These are phyloP conservation scores for Dictyostelium firmibasis DNA, from an alignment of 78 protist species.

Conservation along the genomic window DNA sequence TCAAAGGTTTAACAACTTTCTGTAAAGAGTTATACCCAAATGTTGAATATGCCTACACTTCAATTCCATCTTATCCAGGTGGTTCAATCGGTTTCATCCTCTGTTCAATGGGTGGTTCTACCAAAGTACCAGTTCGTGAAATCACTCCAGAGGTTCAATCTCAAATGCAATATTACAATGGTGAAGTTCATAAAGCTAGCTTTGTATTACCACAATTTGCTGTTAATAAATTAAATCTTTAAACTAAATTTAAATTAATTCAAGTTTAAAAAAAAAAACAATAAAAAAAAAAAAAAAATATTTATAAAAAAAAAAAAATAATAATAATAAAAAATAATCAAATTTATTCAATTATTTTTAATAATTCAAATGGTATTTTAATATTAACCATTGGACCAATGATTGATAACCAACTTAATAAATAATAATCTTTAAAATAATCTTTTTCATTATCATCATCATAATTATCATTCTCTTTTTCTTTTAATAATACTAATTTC, in stretches of 20 bases:
- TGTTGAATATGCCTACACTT: constrained; percentile 88
- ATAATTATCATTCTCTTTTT: not conserved
- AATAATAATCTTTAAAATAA: not conserved
- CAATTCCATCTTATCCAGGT: constrained; percentile 96
- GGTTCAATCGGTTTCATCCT: constrained; percentile 94
- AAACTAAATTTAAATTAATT: not conserved
- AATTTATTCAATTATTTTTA: not conserved
- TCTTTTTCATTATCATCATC: not conserved
- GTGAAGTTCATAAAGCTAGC: constrained; percentile 88
- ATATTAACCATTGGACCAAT: constrained; percentile 49
- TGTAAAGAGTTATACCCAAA: constrained; percentile 70
- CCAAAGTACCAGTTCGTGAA: constrained; percentile 55
- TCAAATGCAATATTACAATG: constrained; percentile 90
- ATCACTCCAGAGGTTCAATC: not conserved
- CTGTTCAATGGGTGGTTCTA: constrained; percentile 17
- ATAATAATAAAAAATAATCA: not conserved
- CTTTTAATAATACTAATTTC: constrained; percentile 22
- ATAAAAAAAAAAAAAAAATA: not conserved
- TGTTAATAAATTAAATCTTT: constrained; percentile 6
- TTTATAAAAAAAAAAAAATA: not conserved
- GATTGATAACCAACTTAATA: constrained; percentile 68
- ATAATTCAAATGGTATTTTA: constrained; percentile 26
- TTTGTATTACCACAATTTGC: constrained; percentile 95
- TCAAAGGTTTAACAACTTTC: constrained; percentile 63
- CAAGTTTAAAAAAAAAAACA: not conserved